Percentiles rank a stretch among this genome's conserved stretches.
phyloP scores from a whole-genome alignment of 768 basidiomycete species.

The Suillus discolor region DNA sequence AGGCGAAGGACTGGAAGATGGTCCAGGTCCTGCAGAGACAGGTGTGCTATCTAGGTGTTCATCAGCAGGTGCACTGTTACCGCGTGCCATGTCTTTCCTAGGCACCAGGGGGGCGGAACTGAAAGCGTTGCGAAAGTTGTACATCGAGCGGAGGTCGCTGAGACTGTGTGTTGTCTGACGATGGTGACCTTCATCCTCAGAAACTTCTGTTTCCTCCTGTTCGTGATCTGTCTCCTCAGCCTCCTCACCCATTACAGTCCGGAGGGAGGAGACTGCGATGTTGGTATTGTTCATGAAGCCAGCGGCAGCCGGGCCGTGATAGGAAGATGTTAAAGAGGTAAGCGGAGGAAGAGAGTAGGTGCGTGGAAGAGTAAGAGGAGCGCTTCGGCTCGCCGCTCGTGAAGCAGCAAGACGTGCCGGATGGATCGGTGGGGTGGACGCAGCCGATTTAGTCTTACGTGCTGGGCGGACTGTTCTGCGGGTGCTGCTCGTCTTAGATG shows the following conservation, averaged over 20 bases:
- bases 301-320: slow-evolving; percentile 24
- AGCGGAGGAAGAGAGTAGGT: slow-evolving; percentile 37
- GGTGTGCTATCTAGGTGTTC: slow-evolving; percentile 2
- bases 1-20: slow-evolving; percentile 6
- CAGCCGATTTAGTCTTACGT: slow-evolving; percentile 38
- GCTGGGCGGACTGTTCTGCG: slow-evolving; percentile 34
- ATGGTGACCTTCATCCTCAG: slow-evolving; percentile 30
- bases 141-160: slow-evolving; percentile 31
- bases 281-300: slow-evolving; percentile 39
- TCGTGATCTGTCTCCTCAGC: slow-evolving; percentile 33
- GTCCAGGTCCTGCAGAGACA: slow-evolving; percentile 4
- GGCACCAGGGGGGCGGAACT: slow-evolving; percentile 3
- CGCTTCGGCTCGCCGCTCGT: slow-evolving; percentile 31
- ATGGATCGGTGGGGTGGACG: slow-evolving; percentile 37
- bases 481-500: slow-evolving; percentile 21
- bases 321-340: slow-evolving; percentile 29
- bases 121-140: slow-evolving; percentile 25
- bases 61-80: slow-evolving; percentile 3
- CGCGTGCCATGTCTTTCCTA: slow-evolving; percentile 1
- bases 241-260: slow-evolving; percentile 32
- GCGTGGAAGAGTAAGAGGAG: slow-evolving; percentile 34
- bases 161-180: slow-evolving; percentile 17
- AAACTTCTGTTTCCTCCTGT: slow-evolving; percentile 34
- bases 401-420: slow-evolving; percentile 36
- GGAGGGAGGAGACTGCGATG: slow-evolving; percentile 37